Evolutionary conservation across 352 stramenopile species (phyloP).

Genomic region (Pythium phragmiticola): DNA sequence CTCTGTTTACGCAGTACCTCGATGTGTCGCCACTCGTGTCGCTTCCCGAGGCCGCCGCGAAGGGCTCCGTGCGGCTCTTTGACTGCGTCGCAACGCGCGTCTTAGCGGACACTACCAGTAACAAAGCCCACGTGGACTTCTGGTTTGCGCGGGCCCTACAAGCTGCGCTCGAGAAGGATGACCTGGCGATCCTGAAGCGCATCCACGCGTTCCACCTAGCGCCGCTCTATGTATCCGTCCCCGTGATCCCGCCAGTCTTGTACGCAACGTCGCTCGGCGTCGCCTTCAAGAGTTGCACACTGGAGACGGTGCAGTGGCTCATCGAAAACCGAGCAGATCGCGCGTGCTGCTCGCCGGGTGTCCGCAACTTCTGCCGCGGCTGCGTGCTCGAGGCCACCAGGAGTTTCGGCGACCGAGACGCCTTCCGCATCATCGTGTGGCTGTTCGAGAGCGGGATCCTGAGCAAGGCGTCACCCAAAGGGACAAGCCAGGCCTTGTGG

Average conservation of each 20-base stretch:
- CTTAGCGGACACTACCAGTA: background rate
- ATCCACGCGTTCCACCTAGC: background rate
- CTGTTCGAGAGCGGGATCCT: background rate
- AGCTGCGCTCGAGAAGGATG: background rate
- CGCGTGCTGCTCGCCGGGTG: background rate
- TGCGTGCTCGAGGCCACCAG: background rate
- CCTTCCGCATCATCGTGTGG: background rate
- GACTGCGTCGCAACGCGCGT: background rate
- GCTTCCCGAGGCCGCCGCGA: background rate
- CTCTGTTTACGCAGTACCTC: background rate
- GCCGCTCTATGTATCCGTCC: background rate
- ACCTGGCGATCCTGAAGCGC: background rate
- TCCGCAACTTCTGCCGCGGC: background rate
- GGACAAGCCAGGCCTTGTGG: background rate
- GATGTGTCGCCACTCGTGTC: background rate
- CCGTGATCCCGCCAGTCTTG: background rate
- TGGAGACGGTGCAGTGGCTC: slow-evolving; percentile 9
- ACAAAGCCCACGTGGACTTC: background rate
- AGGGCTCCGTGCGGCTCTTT: slow-evolving; percentile 3
- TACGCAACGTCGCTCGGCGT: background rate
- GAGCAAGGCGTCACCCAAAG: background rate
- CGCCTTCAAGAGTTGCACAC: background rate
- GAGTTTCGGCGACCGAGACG: background rate
- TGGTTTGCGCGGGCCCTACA: background rate
- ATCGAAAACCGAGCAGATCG: slow-evolving; percentile 3